Evolutionary conservation across 129 eudicot species (phyloP).

Genomic region (Lactuca saligna): DNA sequence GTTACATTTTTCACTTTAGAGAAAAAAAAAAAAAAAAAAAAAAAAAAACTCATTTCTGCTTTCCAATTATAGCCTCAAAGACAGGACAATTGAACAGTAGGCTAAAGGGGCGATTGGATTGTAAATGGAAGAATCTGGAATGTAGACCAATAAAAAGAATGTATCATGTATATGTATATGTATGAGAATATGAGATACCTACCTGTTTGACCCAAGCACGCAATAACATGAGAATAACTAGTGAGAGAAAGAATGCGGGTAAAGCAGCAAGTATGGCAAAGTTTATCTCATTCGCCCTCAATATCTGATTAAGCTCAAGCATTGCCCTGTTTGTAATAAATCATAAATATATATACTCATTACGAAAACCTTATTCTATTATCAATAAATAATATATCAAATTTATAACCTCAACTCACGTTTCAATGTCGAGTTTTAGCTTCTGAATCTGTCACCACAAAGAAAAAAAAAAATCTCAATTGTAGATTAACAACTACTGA

Average conservation of each 20-base stretch:
- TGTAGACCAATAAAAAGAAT: background rate
- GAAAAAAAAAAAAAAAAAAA: too few relatives aligned
- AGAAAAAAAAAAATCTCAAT: background rate
- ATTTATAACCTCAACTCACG: slow-evolving; percentile 53
- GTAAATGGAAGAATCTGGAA: too few relatives aligned
- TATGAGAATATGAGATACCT: background rate
- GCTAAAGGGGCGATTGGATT: too few relatives aligned
- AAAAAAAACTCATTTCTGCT: too few relatives aligned
- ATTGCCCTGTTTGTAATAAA: slow-evolving; percentile 60
- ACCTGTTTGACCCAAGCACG: slow-evolving; percentile 95
- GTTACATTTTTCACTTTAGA: too few relatives aligned
- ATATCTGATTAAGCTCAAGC: slow-evolving; percentile 97
- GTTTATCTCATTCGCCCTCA: slow-evolving; percentile 95
- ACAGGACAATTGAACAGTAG: too few relatives aligned
- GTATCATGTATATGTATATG: background rate
- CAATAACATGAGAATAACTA: slow-evolving; percentile 59
- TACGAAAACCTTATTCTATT: background rate
- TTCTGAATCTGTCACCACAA: slow-evolving; percentile 80
- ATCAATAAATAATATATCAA: background rate
- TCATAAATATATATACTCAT: background rate
- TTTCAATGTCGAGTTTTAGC: slow-evolving; percentile 90
- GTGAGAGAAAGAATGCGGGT: slow-evolving; percentile 85
- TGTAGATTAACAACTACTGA: slow-evolving; percentile 10
- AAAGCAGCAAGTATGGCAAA: slow-evolving; percentile 96
- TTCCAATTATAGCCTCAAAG: too few relatives aligned